Evolutionary conservation across 2,329 filamentous ascomycete genomes (phyloP), one percentile per base, ranked within the genome.

Genomic region (Clathrospora elynae): DNA sequence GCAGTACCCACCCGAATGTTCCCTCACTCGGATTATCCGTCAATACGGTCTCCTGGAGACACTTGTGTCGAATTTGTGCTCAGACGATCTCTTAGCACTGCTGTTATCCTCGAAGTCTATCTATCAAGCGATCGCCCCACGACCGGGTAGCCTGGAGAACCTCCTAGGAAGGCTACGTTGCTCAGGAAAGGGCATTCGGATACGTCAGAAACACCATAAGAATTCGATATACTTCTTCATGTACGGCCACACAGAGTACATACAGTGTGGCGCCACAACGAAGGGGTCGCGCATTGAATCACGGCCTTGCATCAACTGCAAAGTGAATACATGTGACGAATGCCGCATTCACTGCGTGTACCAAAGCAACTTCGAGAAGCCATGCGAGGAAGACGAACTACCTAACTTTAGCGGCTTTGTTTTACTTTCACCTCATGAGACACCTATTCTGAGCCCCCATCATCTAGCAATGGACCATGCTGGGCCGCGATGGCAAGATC

Each of bases 341-440:
- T 69, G 66, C 31, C 57, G 66, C 6, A 59, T 67, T 22, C 66
- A 69, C 34, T 65, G 61, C 42, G 61, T 67, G 4, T 69, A 66
- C 26, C 64, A 67, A 24, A 64, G 55, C 31, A 59, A 59, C 35
- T 59, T 57, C 42, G 56, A 64, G 39, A 29, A 49, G 3, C 42
- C 57, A 2, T 49, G 49, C 12, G 59, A 62, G 1, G 46, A 54
- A 1, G 61, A 66, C 16, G 66, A 68, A 19, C 35, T 69, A 6
- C 58, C 63, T 1, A 57, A 59, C 18, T 64, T 57, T 18, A 64
- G 62, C 24, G 66, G 66, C 14, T 67, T 64, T 29, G 54, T 59
- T 1, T 29, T 69, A 13, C 52, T 69, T 1, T 46, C 53, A 11
- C 36, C 49, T 2, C 24, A 14, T 1, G 64, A 68, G 29, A 57